Conservation (phyloP, 2,329 filamentous ascomycete species). For the Clonostachys byssicola region DNA sequence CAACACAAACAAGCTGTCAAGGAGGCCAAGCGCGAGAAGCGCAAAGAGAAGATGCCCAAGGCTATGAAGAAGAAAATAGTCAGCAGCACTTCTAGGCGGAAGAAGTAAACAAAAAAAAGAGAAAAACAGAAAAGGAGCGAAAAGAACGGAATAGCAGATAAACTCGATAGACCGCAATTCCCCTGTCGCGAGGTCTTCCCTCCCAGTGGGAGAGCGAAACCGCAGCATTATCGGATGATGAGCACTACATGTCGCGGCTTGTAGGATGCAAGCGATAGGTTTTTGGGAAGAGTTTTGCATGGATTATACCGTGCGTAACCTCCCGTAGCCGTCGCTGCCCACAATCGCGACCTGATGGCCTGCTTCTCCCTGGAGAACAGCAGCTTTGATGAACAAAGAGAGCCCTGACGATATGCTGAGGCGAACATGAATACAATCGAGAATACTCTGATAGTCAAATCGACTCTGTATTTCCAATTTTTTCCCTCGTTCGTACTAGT, state of each 20-base stretch:
- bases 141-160: too few relatives aligned
- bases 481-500: too few relatives aligned
- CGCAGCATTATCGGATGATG: conserved; percentile 38
- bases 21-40: conserved; percentile 90
- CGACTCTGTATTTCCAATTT: too few relatives aligned
- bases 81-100: conserved; percentile 54
- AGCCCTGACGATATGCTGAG: conserved; percentile 39
- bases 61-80: conserved; percentile 89
- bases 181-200: neutral
- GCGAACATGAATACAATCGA: too few relatives aligned
- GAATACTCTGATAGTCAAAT: too few relatives aligned
- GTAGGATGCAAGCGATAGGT: conserved; percentile 6
- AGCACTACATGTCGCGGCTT: conserved; percentile 27
- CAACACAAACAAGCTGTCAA: conserved; percentile 86
- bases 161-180: too few relatives aligned
- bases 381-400: conserved; percentile 56
- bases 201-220: neutral
- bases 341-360: conserved; percentile 30
- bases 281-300: conserved; percentile 12
- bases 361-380: conserved; percentile 2
- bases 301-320: conserved; percentile 29
- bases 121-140: conserved; percentile 1
- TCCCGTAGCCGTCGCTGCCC: conserved; percentile 5
- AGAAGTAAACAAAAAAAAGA: conserved; percentile 41
- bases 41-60: conserved; percentile 95